A percentile compares a stretch with the other conserved stretches of the same genome.
Evolutionary conservation across 2,329 filamentous ascomycete genomes (phyloP).

Genomic region (Paecilomyces niveus): DNA sequence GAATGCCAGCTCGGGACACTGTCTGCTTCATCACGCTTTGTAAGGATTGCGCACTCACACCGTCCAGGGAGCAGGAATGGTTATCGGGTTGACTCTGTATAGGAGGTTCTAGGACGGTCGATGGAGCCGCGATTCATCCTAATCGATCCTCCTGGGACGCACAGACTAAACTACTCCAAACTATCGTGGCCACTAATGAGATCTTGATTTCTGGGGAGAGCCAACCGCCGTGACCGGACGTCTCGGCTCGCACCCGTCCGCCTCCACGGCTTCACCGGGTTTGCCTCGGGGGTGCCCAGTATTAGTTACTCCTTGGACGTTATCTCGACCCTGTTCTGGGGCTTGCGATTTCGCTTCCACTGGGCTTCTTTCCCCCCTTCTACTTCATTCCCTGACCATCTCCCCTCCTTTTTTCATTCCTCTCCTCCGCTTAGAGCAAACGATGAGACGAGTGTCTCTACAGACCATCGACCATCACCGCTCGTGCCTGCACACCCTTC

Average conservation of each 20-base stretch:
- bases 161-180: not conserved
- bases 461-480: conserved; percentile 11
- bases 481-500: conserved; percentile 25
- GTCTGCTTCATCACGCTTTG: conserved; percentile 1
- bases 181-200: not conserved
- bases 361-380: not conserved
- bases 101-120: not conserved
- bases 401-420: not conserved
- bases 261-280: not conserved
- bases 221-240: not conserved
- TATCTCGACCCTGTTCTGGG: not conserved
- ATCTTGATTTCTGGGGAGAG: not conserved
- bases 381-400: not conserved
- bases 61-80: too few relatives aligned
- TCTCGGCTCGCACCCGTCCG: not conserved
- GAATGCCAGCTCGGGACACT: conserved; percentile 9
- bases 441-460: conserved; percentile 19
- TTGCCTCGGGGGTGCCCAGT: not conserved
- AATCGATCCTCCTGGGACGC: not conserved
- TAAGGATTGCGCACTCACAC: not conserved
- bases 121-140: not conserved
- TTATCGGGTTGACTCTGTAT: too few relatives aligned
- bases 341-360: not conserved
- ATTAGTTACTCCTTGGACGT: not conserved
- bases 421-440: conserved; percentile 9